These are phyloP conservation scores for Rhodofomes roseus DNA, from an alignment of 1,284 basidiomycete genomes.

Conservation along the genomic window DNA sequence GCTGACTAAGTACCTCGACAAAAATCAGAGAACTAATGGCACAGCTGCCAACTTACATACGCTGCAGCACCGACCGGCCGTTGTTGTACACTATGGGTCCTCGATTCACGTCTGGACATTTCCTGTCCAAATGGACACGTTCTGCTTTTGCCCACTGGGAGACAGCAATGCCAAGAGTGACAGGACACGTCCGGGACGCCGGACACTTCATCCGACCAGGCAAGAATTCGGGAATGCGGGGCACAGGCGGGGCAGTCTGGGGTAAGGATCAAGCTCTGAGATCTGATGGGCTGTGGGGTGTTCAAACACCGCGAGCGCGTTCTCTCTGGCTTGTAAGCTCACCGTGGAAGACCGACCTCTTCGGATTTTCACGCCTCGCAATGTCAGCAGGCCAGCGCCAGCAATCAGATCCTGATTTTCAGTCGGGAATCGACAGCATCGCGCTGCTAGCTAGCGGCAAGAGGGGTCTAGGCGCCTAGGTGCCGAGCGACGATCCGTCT, in stretches of 20 bases:
- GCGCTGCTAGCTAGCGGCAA: too few relatives aligned
- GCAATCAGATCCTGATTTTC: too few relatives aligned
- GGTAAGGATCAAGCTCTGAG: not conserved
- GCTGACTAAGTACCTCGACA: not conserved
- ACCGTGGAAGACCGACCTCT: too few relatives aligned
- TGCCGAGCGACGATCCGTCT: too few relatives aligned
- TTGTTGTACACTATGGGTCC: not conserved
- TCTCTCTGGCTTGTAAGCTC: too few relatives aligned
- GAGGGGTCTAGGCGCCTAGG: too few relatives aligned
- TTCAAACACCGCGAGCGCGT: not conserved
- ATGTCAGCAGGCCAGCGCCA: too few relatives aligned
- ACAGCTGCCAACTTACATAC: not conserved
- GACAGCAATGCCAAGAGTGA: not conserved
- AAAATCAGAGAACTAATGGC: not conserved
- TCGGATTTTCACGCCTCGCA: too few relatives aligned
- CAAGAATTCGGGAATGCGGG: not conserved
- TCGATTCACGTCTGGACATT: not conserved
- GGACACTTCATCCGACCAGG: not conserved
- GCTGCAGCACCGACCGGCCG: too few relatives aligned
- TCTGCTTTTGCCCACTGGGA: not conserved
- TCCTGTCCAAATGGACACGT: not conserved
- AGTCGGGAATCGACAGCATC: too few relatives aligned
- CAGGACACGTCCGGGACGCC: not conserved
- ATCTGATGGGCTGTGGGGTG: not conserved
- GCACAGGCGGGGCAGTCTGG: not conserved